Evolutionary conservation across 2,329 filamentous ascomycete species (phyloP), one percentile per base, ranked within the genome.

Genomic region (Pseudogymnoascus sp.): DNA sequence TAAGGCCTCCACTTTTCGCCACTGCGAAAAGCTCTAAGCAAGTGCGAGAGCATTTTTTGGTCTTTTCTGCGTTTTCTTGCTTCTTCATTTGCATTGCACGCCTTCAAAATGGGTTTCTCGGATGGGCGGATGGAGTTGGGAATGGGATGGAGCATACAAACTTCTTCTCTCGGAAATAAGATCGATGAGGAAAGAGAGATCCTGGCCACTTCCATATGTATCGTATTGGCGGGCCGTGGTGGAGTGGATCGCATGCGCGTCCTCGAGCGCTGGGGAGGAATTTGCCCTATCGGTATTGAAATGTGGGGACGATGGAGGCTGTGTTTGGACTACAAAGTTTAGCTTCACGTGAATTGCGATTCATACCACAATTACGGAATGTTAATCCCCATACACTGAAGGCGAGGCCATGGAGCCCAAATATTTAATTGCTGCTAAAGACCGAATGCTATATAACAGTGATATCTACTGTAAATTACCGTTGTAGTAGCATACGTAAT

Each of bases 241-340:
- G 49, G 49, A 56, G 49, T 56, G 49, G 49, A 56, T 56, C 49
- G 49, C 49, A 56, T 56, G 28, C 49, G 49, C 49, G 49, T 34
- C 49, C 49, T 56, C 5, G 16, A 56, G 49, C 14, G 16, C 49
- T 56, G n/a, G 49, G 49, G 49, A 56, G 28, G 49, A 56, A 34
- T 12, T 56, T 56, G 49, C 49, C 49, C 49, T 56, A 36, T 34
- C 49, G 28, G 49, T 34, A 56, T 31, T 56, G 28, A 56, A 56
- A 56, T 56, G 49, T 56, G 49, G 49, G 16, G 28, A 56, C 49
- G 49, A 21, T 56, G 49, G 49, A 56, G 49, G 49, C 49, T 56
- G 49, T 56, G 49, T 56, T 56, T 34, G 49, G 49, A 56, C 28
- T 56, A 56, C 49, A 56, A 21, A 56, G 49, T 21, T 36, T 56